These are phyloP conservation scores for Lyophyllum shimeji DNA, from an alignment of 768 basidiomycete genomes.

Conservation along the genomic window DNA sequence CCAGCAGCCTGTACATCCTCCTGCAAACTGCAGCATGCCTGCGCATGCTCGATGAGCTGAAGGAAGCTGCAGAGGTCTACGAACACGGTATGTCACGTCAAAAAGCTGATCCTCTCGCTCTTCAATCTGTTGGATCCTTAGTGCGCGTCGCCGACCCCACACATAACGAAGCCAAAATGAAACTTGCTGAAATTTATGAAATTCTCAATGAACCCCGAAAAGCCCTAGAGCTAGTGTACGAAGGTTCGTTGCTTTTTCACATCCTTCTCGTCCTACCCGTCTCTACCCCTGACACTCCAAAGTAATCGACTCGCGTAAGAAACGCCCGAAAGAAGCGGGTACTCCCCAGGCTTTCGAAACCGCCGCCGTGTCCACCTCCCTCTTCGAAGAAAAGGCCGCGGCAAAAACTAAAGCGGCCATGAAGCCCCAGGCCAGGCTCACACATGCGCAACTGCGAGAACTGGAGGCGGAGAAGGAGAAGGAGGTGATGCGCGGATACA, in stretches of 20 bases:
- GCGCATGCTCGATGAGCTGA: constrained; percentile 70
- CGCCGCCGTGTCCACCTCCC: constrained; percentile 37
- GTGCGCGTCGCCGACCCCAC: constrained; percentile 74
- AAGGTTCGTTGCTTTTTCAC: constrained; percentile 49
- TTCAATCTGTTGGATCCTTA: constrained; percentile 25
- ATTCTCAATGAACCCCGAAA: constrained; percentile 75
- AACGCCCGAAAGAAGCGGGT: constrained; percentile 31
- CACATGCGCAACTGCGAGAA: constrained; percentile 56
- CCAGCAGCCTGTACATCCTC: constrained; percentile 68
- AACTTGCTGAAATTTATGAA: constrained; percentile 89
- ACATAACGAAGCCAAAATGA: constrained; percentile 83
- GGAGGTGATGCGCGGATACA: constrained; percentile 60
- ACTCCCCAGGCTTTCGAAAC: constrained; percentile 19
- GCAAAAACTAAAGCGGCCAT: constrained; percentile 16
- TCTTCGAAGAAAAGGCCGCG: constrained; percentile 56
- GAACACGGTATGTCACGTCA: constrained; percentile 59
- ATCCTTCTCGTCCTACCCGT: constrained; percentile 3
- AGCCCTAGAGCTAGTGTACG: constrained; percentile 80
- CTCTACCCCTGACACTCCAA: background rate
- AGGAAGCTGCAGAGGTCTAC: constrained; percentile 81
- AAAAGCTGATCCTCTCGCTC: background rate
- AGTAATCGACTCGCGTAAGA: constrained; percentile 65
- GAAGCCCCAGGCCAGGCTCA: constrained; percentile 47
- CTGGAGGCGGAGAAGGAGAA: constrained; percentile 67
- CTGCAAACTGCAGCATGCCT: constrained; percentile 82